phyloP scores from a whole-genome alignment of 345 rosid genomes.

The Eucalyptus paniculata region DNA sequence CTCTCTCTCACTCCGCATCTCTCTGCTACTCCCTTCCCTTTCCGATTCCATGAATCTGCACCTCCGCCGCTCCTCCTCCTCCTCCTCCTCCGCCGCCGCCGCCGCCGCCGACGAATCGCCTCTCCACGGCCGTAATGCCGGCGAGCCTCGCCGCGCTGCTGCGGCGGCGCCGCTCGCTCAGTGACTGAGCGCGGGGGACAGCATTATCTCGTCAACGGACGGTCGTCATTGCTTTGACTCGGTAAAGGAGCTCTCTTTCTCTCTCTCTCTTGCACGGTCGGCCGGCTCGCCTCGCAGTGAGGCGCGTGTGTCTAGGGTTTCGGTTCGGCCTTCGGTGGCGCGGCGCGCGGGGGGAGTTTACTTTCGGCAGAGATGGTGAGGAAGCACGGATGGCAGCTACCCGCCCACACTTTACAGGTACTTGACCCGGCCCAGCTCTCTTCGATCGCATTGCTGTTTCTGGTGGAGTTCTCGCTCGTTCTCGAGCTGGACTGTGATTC shows the following conservation, averaged over 20 bases:
- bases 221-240: background rate
- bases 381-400: slow-evolving; percentile 97
- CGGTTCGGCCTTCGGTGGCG: background rate
- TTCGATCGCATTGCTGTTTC: background rate
- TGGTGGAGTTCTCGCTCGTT: background rate
- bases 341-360: background rate
- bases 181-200: background rate
- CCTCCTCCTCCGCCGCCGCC: no score
- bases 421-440: background rate
- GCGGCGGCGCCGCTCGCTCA: background rate
- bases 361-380: slow-evolving; percentile 45
- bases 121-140: background rate
- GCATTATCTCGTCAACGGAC: background rate
- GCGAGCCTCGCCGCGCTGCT: background rate
- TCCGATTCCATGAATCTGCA: background rate
- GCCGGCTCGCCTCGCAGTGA: background rate
- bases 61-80: background rate
- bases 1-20: background rate
- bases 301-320: background rate
- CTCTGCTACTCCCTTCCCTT: background rate
- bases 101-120: background rate
- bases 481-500: background rate
- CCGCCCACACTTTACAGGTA: slow-evolving; percentile 96
- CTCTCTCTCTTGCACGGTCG: background rate
- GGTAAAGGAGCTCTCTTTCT: background rate